A percentile compares a stretch with the other conserved stretches of the same genome.
Evolutionary conservation across 2,329 filamentous ascomycete genomes (phyloP).

Genomic region (Aspergillus quadricinctus): DNA sequence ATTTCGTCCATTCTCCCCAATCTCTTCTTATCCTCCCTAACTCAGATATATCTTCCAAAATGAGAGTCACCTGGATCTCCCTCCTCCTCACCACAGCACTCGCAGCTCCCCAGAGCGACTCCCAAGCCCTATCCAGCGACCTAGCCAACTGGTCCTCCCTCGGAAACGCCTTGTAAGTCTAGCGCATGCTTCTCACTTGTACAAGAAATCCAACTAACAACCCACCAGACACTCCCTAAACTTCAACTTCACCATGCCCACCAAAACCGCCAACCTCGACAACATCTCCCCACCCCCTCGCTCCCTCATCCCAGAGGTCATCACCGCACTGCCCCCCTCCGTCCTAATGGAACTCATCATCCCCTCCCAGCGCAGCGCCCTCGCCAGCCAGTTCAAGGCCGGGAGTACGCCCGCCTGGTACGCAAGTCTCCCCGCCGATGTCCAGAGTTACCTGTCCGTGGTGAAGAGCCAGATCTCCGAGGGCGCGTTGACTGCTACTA

Average conservation of each 20-base stretch:
- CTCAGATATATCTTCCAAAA: slow-evolving; percentile 5
- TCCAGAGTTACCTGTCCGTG: slow-evolving; percentile 29
- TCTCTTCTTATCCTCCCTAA: not conserved
- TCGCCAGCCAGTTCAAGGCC: slow-evolving; percentile 28
- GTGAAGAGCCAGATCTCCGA: slow-evolving; percentile 26
- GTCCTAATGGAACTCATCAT: slow-evolving; percentile 28
- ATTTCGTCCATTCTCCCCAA: not conserved
- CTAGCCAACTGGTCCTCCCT: slow-evolving; percentile 16
- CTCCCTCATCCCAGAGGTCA: slow-evolving; percentile 26
- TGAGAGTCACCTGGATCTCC: slow-evolving; percentile 15
- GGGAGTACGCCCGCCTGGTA: slow-evolving; percentile 33
- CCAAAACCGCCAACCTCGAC: slow-evolving; percentile 25
- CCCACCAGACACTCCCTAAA: slow-evolving; percentile 9
- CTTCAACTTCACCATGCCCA: slow-evolving; percentile 7
- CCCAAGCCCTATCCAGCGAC: slow-evolving; percentile 6
- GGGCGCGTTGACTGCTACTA: slow-evolving; percentile 25
- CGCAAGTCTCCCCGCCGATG: slow-evolving; percentile 23
- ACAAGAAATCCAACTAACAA: slow-evolving; percentile 2
- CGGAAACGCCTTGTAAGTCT: slow-evolving; percentile 17
- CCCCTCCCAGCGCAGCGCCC: slow-evolving; percentile 23
- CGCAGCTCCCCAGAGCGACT: slow-evolving; percentile 10
- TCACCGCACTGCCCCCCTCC: slow-evolving; percentile 27
- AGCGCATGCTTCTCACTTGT: not conserved
- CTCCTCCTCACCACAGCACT: slow-evolving; percentile 13
- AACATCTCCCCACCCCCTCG: slow-evolving; percentile 29